Evolutionary conservation across 345 rosid genomes (phyloP), one percentile per base, ranked within the genome.

Genomic region (Acer negundo): DNA sequence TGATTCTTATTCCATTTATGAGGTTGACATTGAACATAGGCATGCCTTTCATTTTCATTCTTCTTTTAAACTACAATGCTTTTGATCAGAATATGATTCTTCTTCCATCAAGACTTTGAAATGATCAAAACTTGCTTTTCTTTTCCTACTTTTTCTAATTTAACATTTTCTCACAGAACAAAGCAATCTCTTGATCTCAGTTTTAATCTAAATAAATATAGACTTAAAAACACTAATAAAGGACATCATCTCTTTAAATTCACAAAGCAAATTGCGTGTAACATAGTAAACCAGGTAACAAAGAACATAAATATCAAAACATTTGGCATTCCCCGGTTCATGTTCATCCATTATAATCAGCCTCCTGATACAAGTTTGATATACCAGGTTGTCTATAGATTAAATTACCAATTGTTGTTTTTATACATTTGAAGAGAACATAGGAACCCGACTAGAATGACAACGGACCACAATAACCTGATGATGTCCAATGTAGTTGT

Each of bases 401-500:
- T 35, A 5, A 35, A 35, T 35, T 23, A 23, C 20, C 67, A 17
- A 19, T 62, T 2, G 2, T 38, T 38, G 11, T 40, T 46, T 44
- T 17, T 46, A 55, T 2, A 26, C 17, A 46, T 63, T 53, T 47
- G 19, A 20, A 20, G 46, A 46, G 51, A 62, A 63, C 63, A 47
- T 6, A 2, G 69, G 59, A 17, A 55, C 6, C 0, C 28, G 20
- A 62, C 35, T 74, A 17, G 59, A 62, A 65, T 38, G 15, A 58
- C 69, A 62, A 31, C 35, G 15, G 16, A 35, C 11, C 72, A 66
- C 78, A 75, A 66, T 16, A n/a, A 65, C 49, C 28, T 11, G 28
- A 75, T 4, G 6, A 28, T 58, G 31, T 35, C 28, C 38, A 66
- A 66, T 35, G 35, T 3, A 62, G 76, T 73, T 73, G 58, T 53